Evolutionary conservation across 2,329 filamentous ascomycete genomes (phyloP), one percentile per base, ranked within the genome.

Genomic region (Penicillium sp.): DNA sequence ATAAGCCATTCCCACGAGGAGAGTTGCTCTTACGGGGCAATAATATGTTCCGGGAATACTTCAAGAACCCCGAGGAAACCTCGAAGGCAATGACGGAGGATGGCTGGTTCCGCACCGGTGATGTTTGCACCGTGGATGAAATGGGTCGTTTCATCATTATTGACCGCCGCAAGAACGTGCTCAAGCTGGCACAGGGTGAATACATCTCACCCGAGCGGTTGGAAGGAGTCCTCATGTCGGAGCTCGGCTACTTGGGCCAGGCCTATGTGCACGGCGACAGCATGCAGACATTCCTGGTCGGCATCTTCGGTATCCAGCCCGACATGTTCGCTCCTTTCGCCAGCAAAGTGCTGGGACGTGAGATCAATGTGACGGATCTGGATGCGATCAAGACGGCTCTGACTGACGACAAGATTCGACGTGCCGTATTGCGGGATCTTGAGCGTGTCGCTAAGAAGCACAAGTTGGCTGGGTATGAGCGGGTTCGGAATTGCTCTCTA

Each of bases 101-200:
- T 49, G 92, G 92, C 45, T 98, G 92, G 92, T 96, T 98, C 77
- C 84, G 85, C 62, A 95, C 88, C 0, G 92, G 92, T 38, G 92
- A 98, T 56, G 90, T 98, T 50, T 86, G 80, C 57, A 77, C 81
- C 48, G 74, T 98, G 15, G 92, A 98, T 65, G 80, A 80, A 51
- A 66, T 85, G 58, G 92, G 92, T 45, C 85, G 89, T 44, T 83
- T 96, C 72, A 81, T 79, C 66, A 94, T 98, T 65, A 83, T 98
- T 55, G 92, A 98, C 66, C 88, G 92, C 55, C 83, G 88, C 69
- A 98, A 98, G 83, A 96, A 96, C 67, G 86, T 98, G n/a, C 79
- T 98, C 60, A 98, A 98, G 76, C 79, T 98, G 39, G 82, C 90
- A 0, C 92, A 98, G 67, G 92, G 92, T 63, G 92, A 98, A 70